phyloP scores from a whole-genome alignment of 192 early-diverging fungal species.

The Chytriomyces confervae region DNA sequence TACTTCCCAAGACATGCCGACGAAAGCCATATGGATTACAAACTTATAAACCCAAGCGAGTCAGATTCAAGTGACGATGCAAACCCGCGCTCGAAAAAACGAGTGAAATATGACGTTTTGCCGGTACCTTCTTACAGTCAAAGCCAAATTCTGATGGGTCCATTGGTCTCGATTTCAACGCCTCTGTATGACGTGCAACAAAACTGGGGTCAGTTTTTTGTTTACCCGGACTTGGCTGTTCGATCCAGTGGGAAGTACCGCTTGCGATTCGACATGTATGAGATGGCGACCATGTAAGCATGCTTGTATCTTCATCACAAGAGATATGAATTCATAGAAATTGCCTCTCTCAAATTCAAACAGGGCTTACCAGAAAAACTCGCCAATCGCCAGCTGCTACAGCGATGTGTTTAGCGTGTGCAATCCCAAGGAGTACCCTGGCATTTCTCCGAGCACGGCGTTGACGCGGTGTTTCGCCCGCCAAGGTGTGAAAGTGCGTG shows the following conservation, averaged over 20 bases:
- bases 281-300: conserved; percentile 22
- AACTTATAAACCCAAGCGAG: background rate
- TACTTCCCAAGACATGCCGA: background rate
- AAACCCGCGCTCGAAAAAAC: background rate
- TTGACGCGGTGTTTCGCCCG: conserved; percentile 50
- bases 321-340: no score
- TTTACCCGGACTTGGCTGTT: conserved; percentile 47
- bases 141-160: conserved; percentile 45
- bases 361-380: conserved; percentile 20
- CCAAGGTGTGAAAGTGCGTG: conserved; percentile 50
- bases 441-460: conserved; percentile 46
- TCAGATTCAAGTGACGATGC: background rate
- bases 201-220: conserved; percentile 41
- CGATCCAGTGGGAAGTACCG: conserved; percentile 40
- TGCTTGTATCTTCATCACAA: background rate
- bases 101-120: conserved; percentile 2
- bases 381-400: conserved; percentile 25
- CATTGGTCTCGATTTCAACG: conserved; percentile 36
- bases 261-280: conserved; percentile 48
- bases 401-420: conserved; percentile 43
- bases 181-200: conserved; percentile 38
- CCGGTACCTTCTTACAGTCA: background rate
- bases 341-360: background rate
- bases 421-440: conserved; percentile 51
- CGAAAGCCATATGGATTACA: background rate